phyloP scores from a whole-genome alignment of 225 moss, liverwort and hornwort genomes.

The Bryum argenteum region DNA sequence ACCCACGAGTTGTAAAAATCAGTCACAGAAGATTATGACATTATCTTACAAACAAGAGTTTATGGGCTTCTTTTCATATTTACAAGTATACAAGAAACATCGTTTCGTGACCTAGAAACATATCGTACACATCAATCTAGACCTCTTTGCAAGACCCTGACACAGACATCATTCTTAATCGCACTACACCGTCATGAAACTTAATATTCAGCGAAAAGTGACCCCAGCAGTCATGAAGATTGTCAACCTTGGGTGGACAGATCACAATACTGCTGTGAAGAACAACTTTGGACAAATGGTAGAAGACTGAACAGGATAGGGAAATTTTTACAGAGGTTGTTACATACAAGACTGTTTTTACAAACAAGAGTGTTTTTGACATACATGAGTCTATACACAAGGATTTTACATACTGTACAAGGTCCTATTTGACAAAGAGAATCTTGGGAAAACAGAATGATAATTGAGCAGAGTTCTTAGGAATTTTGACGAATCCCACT shows the following conservation, averaged over 20 bases:
- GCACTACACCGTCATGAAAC: not conserved
- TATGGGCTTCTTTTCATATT: not conserved
- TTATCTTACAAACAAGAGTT: not conserved
- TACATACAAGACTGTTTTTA: not conserved
- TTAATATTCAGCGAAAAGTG: not conserved
- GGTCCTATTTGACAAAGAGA: slow-evolving; percentile 3
- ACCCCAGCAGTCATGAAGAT: not conserved
- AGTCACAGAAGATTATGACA: too few species aligned
- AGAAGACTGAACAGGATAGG: not conserved
- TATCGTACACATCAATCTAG: slow-evolving; percentile 4
- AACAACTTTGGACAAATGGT: slow-evolving; percentile 25
- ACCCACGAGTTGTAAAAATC: too few species aligned
- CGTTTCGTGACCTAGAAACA: slow-evolving; percentile 13
- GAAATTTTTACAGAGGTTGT: not conserved
- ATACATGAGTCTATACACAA: not conserved
- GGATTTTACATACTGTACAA: not conserved
- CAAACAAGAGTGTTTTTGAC: not conserved
- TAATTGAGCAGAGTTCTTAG: slow-evolving; percentile 10
- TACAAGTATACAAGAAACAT: not conserved
- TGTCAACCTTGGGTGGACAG: not conserved
- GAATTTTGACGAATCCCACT: not conserved
- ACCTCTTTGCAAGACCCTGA: not conserved
- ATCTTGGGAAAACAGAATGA: slow-evolving; percentile 10
- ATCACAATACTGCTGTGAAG: not conserved
- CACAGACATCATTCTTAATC: not conserved